These are phyloP conservation scores for Amanita fuliginea DNA, from an alignment of 768 basidiomycete species.

Conservation along the genomic window DNA sequence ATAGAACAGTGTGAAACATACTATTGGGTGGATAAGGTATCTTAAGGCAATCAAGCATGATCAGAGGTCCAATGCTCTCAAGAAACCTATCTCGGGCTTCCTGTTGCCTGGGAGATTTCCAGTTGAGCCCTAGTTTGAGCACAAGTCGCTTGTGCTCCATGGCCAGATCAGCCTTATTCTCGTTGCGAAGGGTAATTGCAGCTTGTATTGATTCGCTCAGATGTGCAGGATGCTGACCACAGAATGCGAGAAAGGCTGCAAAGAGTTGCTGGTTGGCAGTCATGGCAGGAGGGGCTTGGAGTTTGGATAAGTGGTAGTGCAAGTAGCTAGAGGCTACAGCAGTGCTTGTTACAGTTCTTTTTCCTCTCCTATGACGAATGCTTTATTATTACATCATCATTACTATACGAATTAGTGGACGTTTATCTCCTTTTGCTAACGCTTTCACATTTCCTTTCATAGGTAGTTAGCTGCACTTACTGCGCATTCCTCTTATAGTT, in stretches of 20 bases:
- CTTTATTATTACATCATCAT: no score
- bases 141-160: neutral
- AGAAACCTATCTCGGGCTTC: neutral
- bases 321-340: no score
- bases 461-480: no score
- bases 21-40: neutral
- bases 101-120: neutral
- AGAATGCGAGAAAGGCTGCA: neutral
- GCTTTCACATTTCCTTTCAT: no score
- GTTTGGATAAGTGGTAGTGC: no score
- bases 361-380: no score
- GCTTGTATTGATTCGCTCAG: neutral
- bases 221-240: neutral
- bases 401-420: no score
- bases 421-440: no score
- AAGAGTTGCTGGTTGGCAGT: neutral
- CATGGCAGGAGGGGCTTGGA: constrained; percentile 1
- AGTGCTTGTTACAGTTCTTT: no score
- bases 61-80: neutral
- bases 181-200: neutral
- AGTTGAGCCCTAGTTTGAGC: neutral
- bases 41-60: neutral
- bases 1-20: neutral
- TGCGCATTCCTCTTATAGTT: no score
- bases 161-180: neutral